Evolutionary conservation across 306 rosid genomes (phyloP), one percentile per base, ranked within the genome.

Genomic region (Dalbergia cultrata): DNA sequence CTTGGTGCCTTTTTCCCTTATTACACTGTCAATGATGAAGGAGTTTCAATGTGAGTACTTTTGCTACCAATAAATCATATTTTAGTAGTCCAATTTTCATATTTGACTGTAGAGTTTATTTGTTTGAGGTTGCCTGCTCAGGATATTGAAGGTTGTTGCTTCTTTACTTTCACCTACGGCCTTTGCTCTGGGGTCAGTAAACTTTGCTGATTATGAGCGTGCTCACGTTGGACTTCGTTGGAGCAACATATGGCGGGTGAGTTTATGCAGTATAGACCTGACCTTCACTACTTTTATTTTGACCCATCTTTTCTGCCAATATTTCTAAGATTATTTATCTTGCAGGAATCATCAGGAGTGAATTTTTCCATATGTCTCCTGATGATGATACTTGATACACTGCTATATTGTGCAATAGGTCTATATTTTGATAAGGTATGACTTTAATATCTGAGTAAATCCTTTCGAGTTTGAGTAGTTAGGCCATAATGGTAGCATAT

Each of bases 171-270:
- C 97, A 33, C 98, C 99, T 63, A 91, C 93, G 1, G 97, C 99
- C 76, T 95, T 95, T 83, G 97, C 99, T 80, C 76, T 93, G 47
- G 99, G 99, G 66, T 95, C 99, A 18, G 66, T 95, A 77, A 95
- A 93, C 88, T 93, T 95, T 65, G 98, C 99, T 57, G 99, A 95
- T 83, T 95, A 95, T 83, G 99, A 95, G 88, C 97, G 97, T 71
- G 99, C 97, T 70, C 99, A 93, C 88, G 99, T 95, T 83, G 99
- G 99, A 76, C 97, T 95, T 81, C 97, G 97, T 39, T 95, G 99
- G 99, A 93, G 93, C 86, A 91, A 95, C 90, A 83, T 93, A 74
- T 95, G 99, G 99, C 86, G 92, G 83, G 99, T 89, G 81, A 76
- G 81, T 79, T 72, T 82, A 72, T 59, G 45, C 58, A 61, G 7